A percentile compares a stretch with the other conserved stretches of the same genome.
Evolutionary conservation across 1,284 basidiomycete species (phyloP).

Genomic region (Butyriboletus appendiculatus): DNA sequence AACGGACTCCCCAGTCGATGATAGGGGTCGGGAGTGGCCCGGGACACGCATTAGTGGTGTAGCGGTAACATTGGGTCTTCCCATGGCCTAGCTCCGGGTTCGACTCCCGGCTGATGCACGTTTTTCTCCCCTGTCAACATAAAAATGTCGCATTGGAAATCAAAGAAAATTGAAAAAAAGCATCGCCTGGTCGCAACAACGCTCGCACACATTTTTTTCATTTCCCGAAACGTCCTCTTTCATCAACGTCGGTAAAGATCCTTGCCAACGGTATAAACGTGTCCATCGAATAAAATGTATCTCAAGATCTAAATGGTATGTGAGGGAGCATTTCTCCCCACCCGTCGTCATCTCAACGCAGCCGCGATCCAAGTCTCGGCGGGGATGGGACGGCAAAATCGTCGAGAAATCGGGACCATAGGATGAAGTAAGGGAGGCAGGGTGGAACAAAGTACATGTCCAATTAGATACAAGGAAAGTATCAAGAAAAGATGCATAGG

Average conservation of each 20-base stretch:
- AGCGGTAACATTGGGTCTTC: conserved; percentile 45
- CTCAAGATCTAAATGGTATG: conserved; percentile 14
- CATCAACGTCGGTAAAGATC: neutral
- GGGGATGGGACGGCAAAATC: neutral
- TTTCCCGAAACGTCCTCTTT: too few relatives aligned
- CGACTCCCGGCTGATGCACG: conserved; percentile 55
- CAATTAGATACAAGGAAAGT: conserved; percentile 20
- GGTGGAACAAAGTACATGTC: conserved; percentile 24
- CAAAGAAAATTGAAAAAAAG: too few relatives aligned
- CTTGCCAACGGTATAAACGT: conserved; percentile 10
- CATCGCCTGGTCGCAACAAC: too few relatives aligned
- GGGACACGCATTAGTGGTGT: conserved; percentile 37
- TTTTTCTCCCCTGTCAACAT: conserved; percentile 1
- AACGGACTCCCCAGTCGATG: too few relatives aligned
- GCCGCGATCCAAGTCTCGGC: neutral
- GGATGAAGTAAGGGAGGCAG: neutral
- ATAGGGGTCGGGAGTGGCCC: too few relatives aligned
- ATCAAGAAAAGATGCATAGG: neutral
- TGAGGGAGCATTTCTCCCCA: conserved; percentile 1
- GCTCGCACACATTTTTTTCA: too few relatives aligned
- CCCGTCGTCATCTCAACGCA: conserved; percentile 1
- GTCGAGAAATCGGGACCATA: neutral
- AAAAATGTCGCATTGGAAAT: too few relatives aligned
- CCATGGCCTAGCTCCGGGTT: conserved; percentile 58
- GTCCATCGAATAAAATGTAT: conserved; percentile 17